A percentile compares a stretch with the other conserved stretches of the same genome.
Conservation (phyloP, 306 rosid genomes). For the Pyrus pyrifolia region DNA sequence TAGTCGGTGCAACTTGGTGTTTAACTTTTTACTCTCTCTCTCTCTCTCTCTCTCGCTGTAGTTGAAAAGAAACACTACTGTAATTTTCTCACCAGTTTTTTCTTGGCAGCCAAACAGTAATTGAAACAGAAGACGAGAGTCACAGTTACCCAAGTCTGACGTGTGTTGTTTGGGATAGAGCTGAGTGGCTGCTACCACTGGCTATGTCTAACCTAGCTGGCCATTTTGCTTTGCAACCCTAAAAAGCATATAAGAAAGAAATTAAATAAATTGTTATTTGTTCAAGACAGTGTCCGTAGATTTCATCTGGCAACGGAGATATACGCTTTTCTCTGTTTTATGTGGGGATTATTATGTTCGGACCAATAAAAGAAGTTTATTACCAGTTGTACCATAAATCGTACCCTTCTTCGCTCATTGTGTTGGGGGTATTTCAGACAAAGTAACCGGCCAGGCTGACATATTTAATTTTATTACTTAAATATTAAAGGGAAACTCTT, state of each 20-base stretch:
- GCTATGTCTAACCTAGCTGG: background rate
- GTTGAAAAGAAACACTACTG: background rate
- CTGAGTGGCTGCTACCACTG: background rate
- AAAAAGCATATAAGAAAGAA: background rate
- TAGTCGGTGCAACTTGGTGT: background rate
- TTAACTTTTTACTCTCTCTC: background rate
- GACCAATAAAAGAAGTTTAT: background rate
- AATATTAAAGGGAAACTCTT: too few relatives aligned
- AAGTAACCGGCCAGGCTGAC: background rate
- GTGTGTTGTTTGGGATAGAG: background rate
- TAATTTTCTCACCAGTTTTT: background rate
- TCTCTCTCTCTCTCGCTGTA: too few relatives aligned
- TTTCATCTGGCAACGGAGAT: constrained; percentile 1
- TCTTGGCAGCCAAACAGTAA: constrained; percentile 12
- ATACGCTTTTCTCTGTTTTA: background rate
- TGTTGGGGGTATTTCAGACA: constrained; percentile 11
- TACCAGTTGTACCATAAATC: background rate
- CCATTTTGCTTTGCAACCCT: constrained; percentile 12
- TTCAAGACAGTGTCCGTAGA: background rate
- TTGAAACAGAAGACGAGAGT: background rate
- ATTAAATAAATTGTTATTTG: background rate
- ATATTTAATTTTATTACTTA: background rate
- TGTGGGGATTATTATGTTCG: constrained; percentile 1
- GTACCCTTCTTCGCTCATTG: background rate
- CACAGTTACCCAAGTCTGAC: background rate